Conservation (phyloP, 176 grass and related monocot genomes). For the Oryza glumipatula region DNA sequence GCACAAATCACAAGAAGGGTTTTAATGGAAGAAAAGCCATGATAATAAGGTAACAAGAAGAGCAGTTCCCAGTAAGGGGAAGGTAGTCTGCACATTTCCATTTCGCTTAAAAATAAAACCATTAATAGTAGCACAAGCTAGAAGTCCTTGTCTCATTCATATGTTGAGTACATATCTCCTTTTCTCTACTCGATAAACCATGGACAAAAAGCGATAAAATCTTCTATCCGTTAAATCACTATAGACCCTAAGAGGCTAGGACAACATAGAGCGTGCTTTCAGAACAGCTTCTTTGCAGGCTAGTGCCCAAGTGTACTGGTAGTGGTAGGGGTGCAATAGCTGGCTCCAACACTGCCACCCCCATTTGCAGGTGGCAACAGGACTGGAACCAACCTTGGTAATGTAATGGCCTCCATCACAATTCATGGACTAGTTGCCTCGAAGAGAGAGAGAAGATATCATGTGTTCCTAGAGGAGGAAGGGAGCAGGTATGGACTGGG, state of each 20-base stretch:
- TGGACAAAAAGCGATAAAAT: not conserved
- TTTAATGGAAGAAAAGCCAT: slow-evolving; percentile 1
- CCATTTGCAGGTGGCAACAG: not conserved
- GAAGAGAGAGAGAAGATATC: not conserved
- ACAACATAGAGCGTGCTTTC: not conserved
- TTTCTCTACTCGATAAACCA: not conserved
- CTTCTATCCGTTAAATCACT: not conserved
- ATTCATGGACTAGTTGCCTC: not conserved
- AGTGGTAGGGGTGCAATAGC: not conserved
- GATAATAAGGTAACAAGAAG: not conserved
- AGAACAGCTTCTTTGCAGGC: not conserved
- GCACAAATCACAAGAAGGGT: not conserved
- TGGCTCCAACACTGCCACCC: not conserved
- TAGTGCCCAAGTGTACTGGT: not conserved
- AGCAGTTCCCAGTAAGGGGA: not conserved
- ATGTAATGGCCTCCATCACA: not conserved
- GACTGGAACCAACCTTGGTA: not conserved
- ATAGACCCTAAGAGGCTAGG: not conserved
- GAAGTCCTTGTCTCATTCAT: not conserved
- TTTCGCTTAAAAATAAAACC: not conserved
- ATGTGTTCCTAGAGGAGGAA: not conserved
- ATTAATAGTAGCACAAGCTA: not conserved
- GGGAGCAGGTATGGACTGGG: not conserved
- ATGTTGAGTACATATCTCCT: not conserved
- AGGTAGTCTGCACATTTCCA: not conserved